Base-by-base conservation (phyloP, 2,329 filamentous ascomycete species). In the Diaporthe sp. region DNA sequence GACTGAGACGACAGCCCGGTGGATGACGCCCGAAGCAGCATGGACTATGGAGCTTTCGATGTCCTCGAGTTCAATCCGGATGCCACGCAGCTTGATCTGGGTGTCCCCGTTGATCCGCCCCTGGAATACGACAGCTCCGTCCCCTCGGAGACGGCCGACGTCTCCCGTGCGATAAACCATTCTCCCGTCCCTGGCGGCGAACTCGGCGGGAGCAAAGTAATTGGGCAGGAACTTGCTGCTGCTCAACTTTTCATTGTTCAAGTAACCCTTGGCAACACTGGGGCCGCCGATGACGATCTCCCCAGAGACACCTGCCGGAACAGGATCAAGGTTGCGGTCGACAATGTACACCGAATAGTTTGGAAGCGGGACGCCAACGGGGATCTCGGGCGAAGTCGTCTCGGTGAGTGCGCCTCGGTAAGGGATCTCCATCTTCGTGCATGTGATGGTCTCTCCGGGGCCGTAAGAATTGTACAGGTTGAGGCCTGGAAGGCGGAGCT, bases 281-380 rank as follows among this genome's bases (percentile, higher is more conserved):
- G 84, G 79, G 4, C 87, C 86, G 2, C 84, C 82, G 5, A 86
- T 77, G 59, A 80, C 82, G 12, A 88, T 81, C 76, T 88, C 83
- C 1, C 87, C 86, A 17, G 83, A 79, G 0, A 84, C 80, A 0
- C 85, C 85, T 0, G 77, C 76, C 1, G 85, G 84, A 0, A 82
- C 74, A 3, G 82, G 79, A 8, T 78, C 75, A 49, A 79, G 75
- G 2, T 81, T 73, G 10, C 79, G 75, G 72, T 87, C 84, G 2
- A 89, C 79, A 15, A 89, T 82, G 74, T 87, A 88, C 2, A 86
- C 77, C 1, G 83, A 81, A 1, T 83, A 81, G 76, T 84, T 85
- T 0, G 80, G 78, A 25, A 51, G n/a, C 42, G 65, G 31, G 28
- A 37, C 7, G 4, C 72, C 72, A 17, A 65, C 71, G 15, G 71